These are phyloP conservation scores for Candida manassasensis DNA, from an alignment of 805 yeast genomes.

Conservation along the genomic window DNA sequence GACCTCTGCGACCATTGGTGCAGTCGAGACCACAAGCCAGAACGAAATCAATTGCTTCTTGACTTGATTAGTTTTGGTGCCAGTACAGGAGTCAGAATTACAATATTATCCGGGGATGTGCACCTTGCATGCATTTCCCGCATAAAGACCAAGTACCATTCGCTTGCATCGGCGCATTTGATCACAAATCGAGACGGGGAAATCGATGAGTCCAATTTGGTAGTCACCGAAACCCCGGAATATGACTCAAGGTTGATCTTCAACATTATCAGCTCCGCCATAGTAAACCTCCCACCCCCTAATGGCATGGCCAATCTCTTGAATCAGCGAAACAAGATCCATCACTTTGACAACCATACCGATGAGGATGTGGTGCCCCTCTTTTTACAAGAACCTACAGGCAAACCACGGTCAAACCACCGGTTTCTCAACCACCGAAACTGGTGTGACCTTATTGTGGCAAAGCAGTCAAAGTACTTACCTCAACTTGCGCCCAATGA, in stretches of 20 bases:
- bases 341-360: conserved; percentile 58
- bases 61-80: conserved; percentile 65
- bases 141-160: conserved; percentile 51
- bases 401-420: conserved; percentile 41
- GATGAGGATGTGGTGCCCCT: conserved; percentile 78
- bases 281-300: conserved; percentile 91
- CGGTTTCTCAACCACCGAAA: conserved; percentile 63
- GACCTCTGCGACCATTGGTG: conserved; percentile 98
- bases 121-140: conserved; percentile 85
- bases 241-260: conserved; percentile 71
- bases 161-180: conserved; percentile 24
- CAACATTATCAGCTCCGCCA: conserved; percentile 86
- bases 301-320: conserved; percentile 73
- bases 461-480: conserved; percentile 28
- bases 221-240: conserved; percentile 48
- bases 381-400: conserved; percentile 58
- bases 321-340: conserved; percentile 62
- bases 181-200: conserved; percentile 17
- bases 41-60: conserved; percentile 67
- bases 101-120: conserved; percentile 90
- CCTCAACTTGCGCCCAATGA: conserved; percentile 2
- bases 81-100: conserved; percentile 60
- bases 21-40: conserved; percentile 77
- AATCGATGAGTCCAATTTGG: conserved; percentile 32
- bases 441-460: conserved; percentile 66